Conservation (phyloP, 2,329 filamentous ascomycete species). For the Pyrenochaeta sp. region DNA sequence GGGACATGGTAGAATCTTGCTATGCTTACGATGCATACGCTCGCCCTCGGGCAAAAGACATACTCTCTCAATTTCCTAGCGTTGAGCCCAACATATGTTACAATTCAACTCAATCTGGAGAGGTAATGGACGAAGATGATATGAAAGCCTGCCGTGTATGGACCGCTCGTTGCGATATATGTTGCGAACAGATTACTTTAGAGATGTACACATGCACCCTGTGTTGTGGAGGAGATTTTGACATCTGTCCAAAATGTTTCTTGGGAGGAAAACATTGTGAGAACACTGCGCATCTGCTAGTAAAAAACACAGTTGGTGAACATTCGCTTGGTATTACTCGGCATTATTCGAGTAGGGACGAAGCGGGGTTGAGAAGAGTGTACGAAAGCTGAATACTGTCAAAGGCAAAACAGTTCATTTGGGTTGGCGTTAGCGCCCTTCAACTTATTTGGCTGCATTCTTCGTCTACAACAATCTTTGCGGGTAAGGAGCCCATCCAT, state of each 20-base stretch:
- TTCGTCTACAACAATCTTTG: too few relatives aligned
- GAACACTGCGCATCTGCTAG: background rate
- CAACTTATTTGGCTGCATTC: background rate
- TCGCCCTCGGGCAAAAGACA: background rate
- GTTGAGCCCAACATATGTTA: background rate
- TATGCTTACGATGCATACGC: background rate
- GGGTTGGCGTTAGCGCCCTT: background rate
- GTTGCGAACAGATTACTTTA: background rate
- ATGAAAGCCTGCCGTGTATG: background rate
- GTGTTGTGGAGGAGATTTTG: background rate
- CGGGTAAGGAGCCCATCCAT: too few relatives aligned
- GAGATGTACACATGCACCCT: background rate
- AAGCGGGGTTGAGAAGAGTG: background rate
- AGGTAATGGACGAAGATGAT: background rate
- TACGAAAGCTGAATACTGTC: background rate
- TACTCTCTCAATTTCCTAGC: background rate
- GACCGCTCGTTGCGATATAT: background rate
- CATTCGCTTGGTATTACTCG: background rate
- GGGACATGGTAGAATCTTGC: background rate
- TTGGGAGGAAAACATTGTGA: background rate
- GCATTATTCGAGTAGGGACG: background rate
- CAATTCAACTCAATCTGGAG: background rate
- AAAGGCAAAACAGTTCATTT: background rate
- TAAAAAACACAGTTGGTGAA: background rate
- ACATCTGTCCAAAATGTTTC: background rate